phyloP scores from a whole-genome alignment of 164 flowering plant species.

The Santalum album region DNA sequence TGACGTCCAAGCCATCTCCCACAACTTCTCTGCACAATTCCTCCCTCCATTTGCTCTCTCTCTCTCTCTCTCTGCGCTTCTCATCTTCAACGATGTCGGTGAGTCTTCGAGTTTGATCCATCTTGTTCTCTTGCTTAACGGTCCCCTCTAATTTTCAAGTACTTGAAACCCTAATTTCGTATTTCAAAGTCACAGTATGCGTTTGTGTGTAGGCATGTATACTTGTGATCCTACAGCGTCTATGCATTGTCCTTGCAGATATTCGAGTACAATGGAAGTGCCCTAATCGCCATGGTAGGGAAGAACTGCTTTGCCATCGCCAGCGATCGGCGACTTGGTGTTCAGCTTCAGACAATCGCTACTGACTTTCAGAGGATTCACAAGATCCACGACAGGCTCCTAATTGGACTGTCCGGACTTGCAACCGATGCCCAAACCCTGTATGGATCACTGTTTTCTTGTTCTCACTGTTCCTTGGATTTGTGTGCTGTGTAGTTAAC shows the following conservation, averaged over 20 bases:
- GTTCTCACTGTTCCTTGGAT: not conserved
- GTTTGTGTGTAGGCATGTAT: too few species aligned
- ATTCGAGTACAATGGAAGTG: constrained; percentile 97
- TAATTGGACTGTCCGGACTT: constrained; percentile 81
- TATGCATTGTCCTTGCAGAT: constrained; percentile 32
- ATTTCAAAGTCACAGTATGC: too few species aligned
- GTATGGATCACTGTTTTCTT: constrained; percentile 21
- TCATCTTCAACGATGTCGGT: too few species aligned
- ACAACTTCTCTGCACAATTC: too few species aligned
- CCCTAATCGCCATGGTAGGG: constrained; percentile 92
- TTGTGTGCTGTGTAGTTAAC: not conserved
- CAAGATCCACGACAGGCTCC: constrained; percentile 68
- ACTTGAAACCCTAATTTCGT: too few species aligned
- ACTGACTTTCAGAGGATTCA: constrained; percentile 79
- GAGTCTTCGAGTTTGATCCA: too few species aligned
- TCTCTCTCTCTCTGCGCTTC: too few species aligned
- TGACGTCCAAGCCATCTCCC: too few species aligned
- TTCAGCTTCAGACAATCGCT: constrained; percentile 91
- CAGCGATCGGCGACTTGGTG: constrained; percentile 87
- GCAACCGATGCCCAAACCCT: constrained; percentile 89
- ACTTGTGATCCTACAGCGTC: too few species aligned
- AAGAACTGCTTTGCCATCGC: constrained; percentile 96
- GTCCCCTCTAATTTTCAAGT: too few species aligned
- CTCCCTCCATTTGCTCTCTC: too few species aligned
- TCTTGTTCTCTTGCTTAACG: too few species aligned